A percentile compares a stretch with the other conserved stretches of the same genome.
Conservation (phyloP, 176 grass and related monocot species). For the Carex kokanica region DNA sequence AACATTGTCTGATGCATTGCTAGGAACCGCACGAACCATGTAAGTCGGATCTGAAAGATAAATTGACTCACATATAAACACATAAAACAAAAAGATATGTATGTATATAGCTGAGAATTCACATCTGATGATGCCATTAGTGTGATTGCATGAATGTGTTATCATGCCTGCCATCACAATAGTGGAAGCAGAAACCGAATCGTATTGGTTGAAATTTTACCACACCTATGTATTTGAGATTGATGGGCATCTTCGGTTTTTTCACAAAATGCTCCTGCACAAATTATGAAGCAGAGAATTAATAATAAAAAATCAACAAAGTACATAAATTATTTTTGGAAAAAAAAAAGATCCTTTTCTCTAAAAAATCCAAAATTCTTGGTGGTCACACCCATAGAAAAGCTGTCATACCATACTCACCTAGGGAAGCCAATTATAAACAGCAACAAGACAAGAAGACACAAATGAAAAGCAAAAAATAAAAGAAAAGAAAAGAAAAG, state of each 20-base stretch:
- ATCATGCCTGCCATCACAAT: not conserved
- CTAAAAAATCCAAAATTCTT: not conserved
- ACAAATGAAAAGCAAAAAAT: not conserved
- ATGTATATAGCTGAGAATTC: not conserved
- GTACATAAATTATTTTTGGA: constrained; percentile 16
- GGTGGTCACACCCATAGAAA: not conserved
- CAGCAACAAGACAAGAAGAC: not conserved
- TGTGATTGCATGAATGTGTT: not conserved
- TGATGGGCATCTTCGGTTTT: constrained; percentile 59
- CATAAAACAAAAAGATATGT: not conserved
- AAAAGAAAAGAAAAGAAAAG: not conserved
- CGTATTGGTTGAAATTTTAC: not conserved
- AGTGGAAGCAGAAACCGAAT: not conserved
- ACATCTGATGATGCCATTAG: not conserved
- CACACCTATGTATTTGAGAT: constrained; percentile 84
- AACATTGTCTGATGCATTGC: constrained; percentile 91
- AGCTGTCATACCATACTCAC: not conserved
- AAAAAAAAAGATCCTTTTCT: not conserved
- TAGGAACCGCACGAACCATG: constrained; percentile 81
- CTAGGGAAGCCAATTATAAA: not conserved
- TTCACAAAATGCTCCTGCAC: constrained; percentile 76
- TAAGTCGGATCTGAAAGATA: constrained; percentile 52
- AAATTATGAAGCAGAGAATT: constrained; percentile 22
- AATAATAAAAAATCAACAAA: constrained; percentile 4
- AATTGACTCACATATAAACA: not conserved